Base-by-base conservation (phyloP, 352 stramenopile genomes). In the Phytophthora colocasiae region DNA sequence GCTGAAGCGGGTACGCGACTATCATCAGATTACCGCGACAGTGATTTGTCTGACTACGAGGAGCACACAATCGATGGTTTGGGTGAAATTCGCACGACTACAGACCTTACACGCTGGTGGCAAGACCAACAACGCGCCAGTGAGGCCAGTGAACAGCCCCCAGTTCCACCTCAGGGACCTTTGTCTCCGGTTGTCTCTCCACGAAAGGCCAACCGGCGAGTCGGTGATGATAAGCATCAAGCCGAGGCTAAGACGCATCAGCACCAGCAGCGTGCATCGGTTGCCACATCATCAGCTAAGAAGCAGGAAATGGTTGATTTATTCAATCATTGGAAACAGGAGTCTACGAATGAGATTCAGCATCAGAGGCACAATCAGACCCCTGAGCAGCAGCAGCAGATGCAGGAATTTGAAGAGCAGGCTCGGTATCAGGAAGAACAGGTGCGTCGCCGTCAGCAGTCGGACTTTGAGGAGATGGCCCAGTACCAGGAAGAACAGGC, bases 31-130 rank as follows among this genome's bases (percentile, higher is more conserved):
- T 77, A 71, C 29, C 55, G 67, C 26, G 70, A 73, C n/a, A 78
- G 64, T 54, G 65, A 73, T 57, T 46, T 76, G 44, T 70, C 68
- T 9, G 64, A 82, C 29, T 78, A 80, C 46, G 70, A 85, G n/a
- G 77, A 85, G 63, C 76, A 78, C 29, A 79, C 73, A 3, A 77
- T 78, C 15, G 68, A 83, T 45, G 68, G 41, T 9, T 44, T 75
- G 39, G 68, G 72, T 36, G 71, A 77, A 7, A 80, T 83, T 26
- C 71, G 77, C 32, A 77, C 61, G 12, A 85, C 77, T 26, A 81
- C 77, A 3, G 77, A 85, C 27, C 57, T 85, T 46, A 78, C 71
- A 4, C 71, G 77, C 17, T 79, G 76, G 74, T 83, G 77, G 74
- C 72, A 75, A 56, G 66, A 79, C 40, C 73, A 81, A 46, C 59